Evolutionary conservation across 345 rosid species (phyloP), one percentile per base, ranked within the genome.

Genomic region (Moricandia moricandioides): DNA sequence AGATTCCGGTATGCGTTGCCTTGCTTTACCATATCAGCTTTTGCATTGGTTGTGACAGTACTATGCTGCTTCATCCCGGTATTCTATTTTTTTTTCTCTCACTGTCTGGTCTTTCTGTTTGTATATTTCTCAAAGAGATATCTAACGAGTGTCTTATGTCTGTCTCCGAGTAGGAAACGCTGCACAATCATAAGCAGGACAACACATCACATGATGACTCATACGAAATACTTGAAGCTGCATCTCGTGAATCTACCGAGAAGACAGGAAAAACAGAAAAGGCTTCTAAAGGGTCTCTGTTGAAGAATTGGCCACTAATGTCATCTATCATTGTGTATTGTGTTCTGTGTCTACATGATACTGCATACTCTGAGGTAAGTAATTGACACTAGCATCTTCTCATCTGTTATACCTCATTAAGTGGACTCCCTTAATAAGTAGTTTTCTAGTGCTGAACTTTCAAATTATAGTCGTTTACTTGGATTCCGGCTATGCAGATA

Each of bases 271-370:
- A 29, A 29, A 29, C 1, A 1, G 3, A 69, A 21, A 81, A 78
- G 35, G 68, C 40, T 59, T 58, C 72, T 35, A 18, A 71, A 34
- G 57, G 31, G 56, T 69, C 86, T 45, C 89, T 95, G 8, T 8
- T 90, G 40, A 85, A 49, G 81, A 95, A 92, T 67, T 95, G 97
- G 97, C 97, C 99, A 62, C 82, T 92, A n/a, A 88, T 95, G 88
- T 95, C 99, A 62, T 86, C 99, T 54, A 87, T 92, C 24, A 21
- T 21, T 21, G 24, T 21, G 24, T 92, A 95, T 63, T 91, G 93
- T 43, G 77, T 92, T 74, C 86, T 92, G 79, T 90, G 96, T 6
- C 89, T 95, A 33, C 93, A 88, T 71, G 96, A 92, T 72, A 92
- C 89, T 91, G 97, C 97, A 64, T 95, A 92, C 84, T 65, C 92